Evolutionary conservation across 1,139 yeast genomes (phyloP), one percentile per base, ranked within the genome.

Genomic region (Wickerhamiella pararugosa): DNA sequence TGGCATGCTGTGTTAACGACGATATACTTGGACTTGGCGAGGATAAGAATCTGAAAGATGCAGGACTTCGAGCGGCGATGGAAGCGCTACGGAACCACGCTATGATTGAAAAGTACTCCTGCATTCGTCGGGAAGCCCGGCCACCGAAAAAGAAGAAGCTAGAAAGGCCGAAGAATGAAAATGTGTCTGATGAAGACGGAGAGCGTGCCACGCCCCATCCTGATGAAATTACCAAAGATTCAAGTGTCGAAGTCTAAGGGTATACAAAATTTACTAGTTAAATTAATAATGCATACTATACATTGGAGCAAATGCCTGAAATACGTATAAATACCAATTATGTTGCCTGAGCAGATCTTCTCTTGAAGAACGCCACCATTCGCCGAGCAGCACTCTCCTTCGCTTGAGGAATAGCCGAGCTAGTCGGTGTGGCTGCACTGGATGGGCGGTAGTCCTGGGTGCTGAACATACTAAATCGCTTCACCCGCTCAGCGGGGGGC

Each of bases 1-100:
- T 87, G 6, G 74, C 76, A 41, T 80, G 94, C 51, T 60, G 66
- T 37, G 75, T 84, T 62, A 74, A 70, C 1, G 70, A 68, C 25
- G 61, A 62, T 30, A 61, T 62, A 9, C 43, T 67, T 2, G 92
- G 87, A 1, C 60, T 61, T 6, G 93, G 90, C 2, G 63, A 62
- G 6, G 92, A 76, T 1, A 62, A 67, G 1, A 74, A 69, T 44
- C 61, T 64, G 25, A 76, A 75, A 52, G 76, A 70, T 32, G 93
- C 93, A 0, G 81, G 87, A 1, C 57, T 71, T n/a, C 62, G 76
- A 42, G 90, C 92, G 0, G 94, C 93, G 0, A 73, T 72, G 76
- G 62, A 65, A 38, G 87, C 84, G 0, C 63, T 86, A 41, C 62
- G 63, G n/a, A 75, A 82, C 47, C 70, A 69, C 37, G 65, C 65